Evolutionary conservation across 2,329 filamentous ascomycete genomes (phyloP), one percentile per base, ranked within the genome.

Genomic region (Celoporthe dispersa): DNA sequence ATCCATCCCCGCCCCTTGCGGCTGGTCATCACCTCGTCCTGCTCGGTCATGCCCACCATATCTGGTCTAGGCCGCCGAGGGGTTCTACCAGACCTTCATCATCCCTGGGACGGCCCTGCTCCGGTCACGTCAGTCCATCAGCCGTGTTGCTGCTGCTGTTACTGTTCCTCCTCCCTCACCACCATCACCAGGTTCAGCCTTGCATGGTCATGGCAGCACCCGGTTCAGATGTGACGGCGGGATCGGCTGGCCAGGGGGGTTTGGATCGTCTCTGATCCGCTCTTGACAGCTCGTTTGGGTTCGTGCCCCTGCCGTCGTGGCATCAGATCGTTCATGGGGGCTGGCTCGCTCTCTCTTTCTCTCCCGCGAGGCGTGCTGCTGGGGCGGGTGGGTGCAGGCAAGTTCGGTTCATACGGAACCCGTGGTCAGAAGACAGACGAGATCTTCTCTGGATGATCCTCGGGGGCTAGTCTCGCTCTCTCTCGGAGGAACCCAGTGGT

Each of bases 271-370:
- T n/a, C 37, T n/a, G 44, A 65, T 28, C 67, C 65, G 67, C 51
- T 62, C 57, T 70, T 70, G 68, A 68, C 68, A 70, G 65, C 59
- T 68, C 60, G 65, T 53, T 64, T 53, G 55, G 65, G 28, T 61
- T 64, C 65, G 64, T 59, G 39, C 16, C n/a, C 37, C 33, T 44
- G 59, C 44, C 35, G 39, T 66, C 55, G 37, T 25, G n/a, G 35
- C 65, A 53, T 44, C n/a, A 66, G n/a, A 48, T 16, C 39, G 28
- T 12, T 12, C 37, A 39, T 39, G 37, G 35, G 37, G 37, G 12
- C 35, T 35, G 35, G 35, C 35, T 35, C 35, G 35, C 35, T 35
- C 35, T 35, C 35, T 35, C 35, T 35, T 8, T 35, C 8, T 35
- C 35, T 35, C 35, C 8, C 35, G 3, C 41, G 8, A 35, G 35